Evolutionary conservation across 768 basidiomycete genomes (phyloP).

Genomic region (Mycena amicta): DNA sequence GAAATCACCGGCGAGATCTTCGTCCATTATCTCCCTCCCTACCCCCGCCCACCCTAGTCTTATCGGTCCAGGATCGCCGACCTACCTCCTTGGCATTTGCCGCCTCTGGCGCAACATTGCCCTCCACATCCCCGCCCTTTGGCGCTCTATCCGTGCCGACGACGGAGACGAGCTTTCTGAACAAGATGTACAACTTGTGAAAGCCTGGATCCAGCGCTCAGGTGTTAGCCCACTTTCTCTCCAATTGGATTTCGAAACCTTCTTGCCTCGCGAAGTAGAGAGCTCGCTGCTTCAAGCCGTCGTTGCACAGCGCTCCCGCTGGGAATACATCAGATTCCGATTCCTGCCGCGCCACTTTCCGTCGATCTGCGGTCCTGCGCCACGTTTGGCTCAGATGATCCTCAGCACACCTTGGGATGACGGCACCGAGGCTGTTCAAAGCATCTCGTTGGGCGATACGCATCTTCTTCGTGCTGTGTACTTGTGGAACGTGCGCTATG

Average conservation of each 20-base stretch:
- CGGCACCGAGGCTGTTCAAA: background rate
- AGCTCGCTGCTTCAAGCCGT: background rate
- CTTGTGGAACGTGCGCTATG: background rate
- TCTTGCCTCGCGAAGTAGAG: background rate
- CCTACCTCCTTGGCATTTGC: background rate
- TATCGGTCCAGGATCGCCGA: background rate
- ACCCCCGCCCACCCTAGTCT: background rate
- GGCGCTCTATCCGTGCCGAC: background rate
- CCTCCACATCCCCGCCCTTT: background rate
- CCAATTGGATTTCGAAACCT: background rate
- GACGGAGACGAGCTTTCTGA: background rate
- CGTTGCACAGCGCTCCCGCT: background rate
- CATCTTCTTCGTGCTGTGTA: background rate
- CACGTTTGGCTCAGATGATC: background rate
- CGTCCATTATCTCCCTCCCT: background rate
- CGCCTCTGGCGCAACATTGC: background rate
- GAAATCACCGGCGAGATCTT: slow-evolving; percentile 6
- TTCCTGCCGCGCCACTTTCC: background rate
- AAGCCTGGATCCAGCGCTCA: background rate
- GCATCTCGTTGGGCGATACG: background rate
- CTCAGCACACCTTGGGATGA: background rate
- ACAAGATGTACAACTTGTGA: background rate
- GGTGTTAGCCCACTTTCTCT: background rate
- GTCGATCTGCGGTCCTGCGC: too few species aligned
- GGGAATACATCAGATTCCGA: background rate